Percentiles rank a stretch among this genome's conserved stretches.
These are phyloP conservation scores for Phaeolepiota aurea DNA, from an alignment of 768 basidiomycete species.

Conservation along the genomic window DNA sequence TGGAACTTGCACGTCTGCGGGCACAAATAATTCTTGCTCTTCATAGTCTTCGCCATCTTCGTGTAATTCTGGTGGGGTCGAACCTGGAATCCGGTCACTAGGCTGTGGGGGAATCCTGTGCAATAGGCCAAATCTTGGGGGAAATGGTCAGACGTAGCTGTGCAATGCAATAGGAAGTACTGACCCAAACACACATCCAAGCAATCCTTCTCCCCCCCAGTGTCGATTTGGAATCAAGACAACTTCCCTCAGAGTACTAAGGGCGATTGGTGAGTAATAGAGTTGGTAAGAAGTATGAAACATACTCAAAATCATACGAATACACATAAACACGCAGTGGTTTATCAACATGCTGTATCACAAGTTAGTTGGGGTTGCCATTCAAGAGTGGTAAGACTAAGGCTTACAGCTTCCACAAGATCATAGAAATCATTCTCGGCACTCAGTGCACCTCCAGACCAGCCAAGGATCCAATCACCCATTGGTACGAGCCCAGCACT, in stretches of 20 bases:
- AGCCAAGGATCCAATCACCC: conserved; percentile 63
- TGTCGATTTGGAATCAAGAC: conserved; percentile 93
- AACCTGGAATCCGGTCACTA: conserved; percentile 45
- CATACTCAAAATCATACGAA: conserved; percentile 93
- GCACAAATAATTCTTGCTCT: conserved; percentile 64
- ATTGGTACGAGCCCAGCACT: conserved; percentile 94
- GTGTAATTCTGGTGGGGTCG: conserved; percentile 47
- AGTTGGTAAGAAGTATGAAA: conserved; percentile 7
- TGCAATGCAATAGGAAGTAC: conserved; percentile 15
- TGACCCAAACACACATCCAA: conserved; percentile 94
- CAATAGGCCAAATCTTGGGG: conserved; percentile 71
- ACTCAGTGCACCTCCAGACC: conserved; percentile 88
- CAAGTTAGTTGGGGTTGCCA: background rate
- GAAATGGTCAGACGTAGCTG: conserved; percentile 4
- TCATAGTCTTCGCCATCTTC: conserved; percentile 45
- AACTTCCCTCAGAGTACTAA: conserved; percentile 84
- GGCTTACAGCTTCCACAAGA: conserved; percentile 79
- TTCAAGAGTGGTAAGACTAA: background rate
- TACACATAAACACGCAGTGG: conserved; percentile 93
- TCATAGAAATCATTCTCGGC: conserved; percentile 97
- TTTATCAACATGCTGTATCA: conserved; percentile 78
- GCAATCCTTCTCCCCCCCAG: conserved; percentile 94
- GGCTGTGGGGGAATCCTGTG: conserved; percentile 87
- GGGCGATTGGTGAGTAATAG: conserved; percentile 5
- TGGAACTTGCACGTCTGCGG: conserved; percentile 45